phyloP scores from a whole-genome alignment of 176 grass and related monocot species.

The Phragmites australis region DNA sequence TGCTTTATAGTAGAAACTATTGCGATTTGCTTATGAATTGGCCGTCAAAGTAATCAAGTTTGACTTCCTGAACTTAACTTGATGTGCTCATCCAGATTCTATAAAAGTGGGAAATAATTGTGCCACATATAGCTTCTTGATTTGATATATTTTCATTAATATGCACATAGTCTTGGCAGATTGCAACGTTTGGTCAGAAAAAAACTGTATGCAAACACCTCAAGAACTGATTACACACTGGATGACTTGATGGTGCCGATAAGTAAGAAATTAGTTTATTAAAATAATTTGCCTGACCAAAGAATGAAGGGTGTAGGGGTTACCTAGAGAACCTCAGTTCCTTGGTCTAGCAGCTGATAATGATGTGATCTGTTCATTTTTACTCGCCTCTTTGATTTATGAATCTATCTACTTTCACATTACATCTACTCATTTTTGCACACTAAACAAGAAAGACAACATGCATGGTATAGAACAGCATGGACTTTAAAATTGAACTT shows the following conservation, averaged over 20 bases:
- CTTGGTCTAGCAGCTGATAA: not conserved
- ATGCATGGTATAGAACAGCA: slow-evolving; percentile 2
- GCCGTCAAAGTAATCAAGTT: not conserved
- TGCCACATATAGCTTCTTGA: not conserved
- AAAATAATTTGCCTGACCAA: not conserved
- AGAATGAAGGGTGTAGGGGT: not conserved
- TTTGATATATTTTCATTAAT: slow-evolving; percentile 16
- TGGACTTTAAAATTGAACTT: slow-evolving; percentile 25
- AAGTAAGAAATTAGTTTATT: not conserved
- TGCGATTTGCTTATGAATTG: not conserved
- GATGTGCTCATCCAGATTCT: not conserved
- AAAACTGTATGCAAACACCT: not conserved
- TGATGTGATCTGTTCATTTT: slow-evolving; percentile 3
- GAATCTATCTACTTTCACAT: slow-evolving; percentile 2
- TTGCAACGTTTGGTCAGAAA: not conserved
- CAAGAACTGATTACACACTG: not conserved
- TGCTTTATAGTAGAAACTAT: slow-evolving; percentile 1
- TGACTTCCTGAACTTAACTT: slow-evolving; percentile 22
- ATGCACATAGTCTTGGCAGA: not conserved
- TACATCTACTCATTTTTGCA: not conserved
- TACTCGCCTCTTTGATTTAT: slow-evolving; percentile 2
- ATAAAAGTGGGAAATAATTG: not conserved
- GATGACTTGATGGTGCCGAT: slow-evolving; percentile 16
- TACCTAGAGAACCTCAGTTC: slow-evolving; percentile 17
- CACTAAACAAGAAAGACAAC: slow-evolving; percentile 11